These are phyloP conservation scores for Vigna angularis DNA, from an alignment of 306 rosid genomes.

Conservation along the genomic window DNA sequence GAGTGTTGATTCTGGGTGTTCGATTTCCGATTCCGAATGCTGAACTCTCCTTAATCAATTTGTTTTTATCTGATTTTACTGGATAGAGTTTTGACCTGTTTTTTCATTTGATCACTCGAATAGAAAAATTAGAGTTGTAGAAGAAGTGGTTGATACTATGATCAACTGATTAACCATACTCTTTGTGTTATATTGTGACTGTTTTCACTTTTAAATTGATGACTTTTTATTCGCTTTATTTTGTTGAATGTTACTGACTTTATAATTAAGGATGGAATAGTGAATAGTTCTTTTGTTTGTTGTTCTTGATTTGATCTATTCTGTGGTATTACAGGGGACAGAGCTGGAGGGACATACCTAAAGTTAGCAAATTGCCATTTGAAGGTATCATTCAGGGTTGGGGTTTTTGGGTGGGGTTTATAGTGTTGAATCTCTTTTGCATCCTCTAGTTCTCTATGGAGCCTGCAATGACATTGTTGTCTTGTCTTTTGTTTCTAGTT, in stretches of 20 bases:
- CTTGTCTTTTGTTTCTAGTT: slow-evolving; percentile 56
- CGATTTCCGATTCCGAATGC: slow-evolving; percentile 24
- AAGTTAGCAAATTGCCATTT: slow-evolving; percentile 85
- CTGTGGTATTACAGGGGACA: slow-evolving; percentile 60
- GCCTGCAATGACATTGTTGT: slow-evolving; percentile 9
- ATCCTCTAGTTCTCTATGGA: not conserved
- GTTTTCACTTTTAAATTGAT: slow-evolving; percentile 8
- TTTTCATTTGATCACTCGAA: slow-evolving; percentile 5
- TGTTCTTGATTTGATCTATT: slow-evolving; percentile 32
- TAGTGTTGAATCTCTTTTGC: slow-evolving; percentile 18
- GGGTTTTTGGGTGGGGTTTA: not conserved
- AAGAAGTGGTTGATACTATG: not conserved
- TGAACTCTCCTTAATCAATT: not conserved
- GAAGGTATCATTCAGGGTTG: slow-evolving; percentile 59
- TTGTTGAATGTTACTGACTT: slow-evolving; percentile 22
- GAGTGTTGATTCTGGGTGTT: not conserved
- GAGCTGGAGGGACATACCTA: slow-evolving; percentile 74
- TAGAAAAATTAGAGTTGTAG: not conserved
- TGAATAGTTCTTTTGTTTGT: slow-evolving; percentile 22
- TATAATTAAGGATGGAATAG: not conserved
- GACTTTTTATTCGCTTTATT: not conserved
- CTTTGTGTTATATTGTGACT: not conserved
- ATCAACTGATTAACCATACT: not conserved
- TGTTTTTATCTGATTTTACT: slow-evolving; percentile 20
- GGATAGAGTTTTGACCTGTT: not conserved